Percentiles rank a stretch among this genome's conserved stretches.
phyloP scores from a whole-genome alignment of 371 early-diverging fungal genomes.

The Mortierella polycephala region DNA sequence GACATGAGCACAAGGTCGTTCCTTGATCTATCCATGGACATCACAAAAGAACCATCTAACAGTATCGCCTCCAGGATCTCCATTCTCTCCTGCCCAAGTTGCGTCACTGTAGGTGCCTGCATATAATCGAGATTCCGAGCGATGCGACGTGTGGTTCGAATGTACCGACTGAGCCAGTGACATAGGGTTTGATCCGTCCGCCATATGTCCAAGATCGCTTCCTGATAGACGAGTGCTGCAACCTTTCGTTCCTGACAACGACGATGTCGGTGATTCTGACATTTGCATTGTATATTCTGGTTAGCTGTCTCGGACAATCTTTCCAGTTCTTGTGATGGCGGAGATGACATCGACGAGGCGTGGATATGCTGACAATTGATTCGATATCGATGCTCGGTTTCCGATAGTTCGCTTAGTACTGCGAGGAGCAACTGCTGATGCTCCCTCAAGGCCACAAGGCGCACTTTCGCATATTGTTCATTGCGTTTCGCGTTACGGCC shows the following conservation, averaged over 20 bases:
- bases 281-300: too few relatives aligned
- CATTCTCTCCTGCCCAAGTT: neutral
- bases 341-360: neutral
- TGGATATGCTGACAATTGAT: neutral
- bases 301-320: too few relatives aligned
- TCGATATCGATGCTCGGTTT: neutral
- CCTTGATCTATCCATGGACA: too few relatives aligned
- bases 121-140: neutral
- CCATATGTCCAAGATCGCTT: constrained; percentile 7
- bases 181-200: constrained; percentile 7
- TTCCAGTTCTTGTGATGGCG: too few relatives aligned
- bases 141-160: constrained; percentile 6
- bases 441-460: neutral
- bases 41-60: neutral
- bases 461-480: neutral
- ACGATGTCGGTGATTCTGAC: neutral
- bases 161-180: constrained; percentile 16
- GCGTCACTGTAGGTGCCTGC: neutral
- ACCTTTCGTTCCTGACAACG: constrained; percentile 1
- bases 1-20: neutral
- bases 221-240: neutral
- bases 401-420: neutral
- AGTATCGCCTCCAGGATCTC: neutral
- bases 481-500: neutral
- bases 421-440: neutral